Evolutionary conservation across 129 eudicot species (phyloP).

Genomic region (Erigeron canadensis): DNA sequence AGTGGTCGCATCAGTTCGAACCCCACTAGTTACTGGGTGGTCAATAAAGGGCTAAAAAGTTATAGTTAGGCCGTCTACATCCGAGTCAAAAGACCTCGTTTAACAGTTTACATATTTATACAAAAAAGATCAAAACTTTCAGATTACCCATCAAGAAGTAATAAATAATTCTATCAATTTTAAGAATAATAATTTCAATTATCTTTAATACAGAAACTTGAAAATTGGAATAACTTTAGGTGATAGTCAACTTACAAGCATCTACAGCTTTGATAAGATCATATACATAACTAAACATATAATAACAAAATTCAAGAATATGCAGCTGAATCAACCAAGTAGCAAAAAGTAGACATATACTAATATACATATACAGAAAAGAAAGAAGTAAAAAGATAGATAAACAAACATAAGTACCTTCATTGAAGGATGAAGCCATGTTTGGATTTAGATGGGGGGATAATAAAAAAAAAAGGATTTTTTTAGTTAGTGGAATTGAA

Average conservation of each 20-base stretch:
- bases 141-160: not conserved
- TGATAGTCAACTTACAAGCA: not conserved
- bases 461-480: not conserved
- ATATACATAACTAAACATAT: no score
- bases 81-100: no score
- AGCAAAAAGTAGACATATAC: not conserved
- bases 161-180: not conserved
- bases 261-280: not conserved
- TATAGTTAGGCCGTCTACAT: no score
- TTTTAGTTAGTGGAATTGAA: conserved; percentile 7
- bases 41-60: no score
- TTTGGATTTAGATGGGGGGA: conserved; percentile 7
- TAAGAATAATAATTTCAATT: not conserved
- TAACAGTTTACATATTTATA: not conserved
- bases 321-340: not conserved
- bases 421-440: conserved; percentile 42
- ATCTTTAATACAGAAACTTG: not conserved
- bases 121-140: not conserved
- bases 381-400: conserved; percentile 7
- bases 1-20: no score
- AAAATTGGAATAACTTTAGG: not conserved
- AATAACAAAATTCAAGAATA: no score
- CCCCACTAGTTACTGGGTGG: no score
- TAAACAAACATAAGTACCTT: not conserved
- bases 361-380: not conserved